Evolutionary conservation across 129 eudicot species (phyloP), one percentile per base, ranked within the genome.

Genomic region (Deinandra increscens): DNA sequence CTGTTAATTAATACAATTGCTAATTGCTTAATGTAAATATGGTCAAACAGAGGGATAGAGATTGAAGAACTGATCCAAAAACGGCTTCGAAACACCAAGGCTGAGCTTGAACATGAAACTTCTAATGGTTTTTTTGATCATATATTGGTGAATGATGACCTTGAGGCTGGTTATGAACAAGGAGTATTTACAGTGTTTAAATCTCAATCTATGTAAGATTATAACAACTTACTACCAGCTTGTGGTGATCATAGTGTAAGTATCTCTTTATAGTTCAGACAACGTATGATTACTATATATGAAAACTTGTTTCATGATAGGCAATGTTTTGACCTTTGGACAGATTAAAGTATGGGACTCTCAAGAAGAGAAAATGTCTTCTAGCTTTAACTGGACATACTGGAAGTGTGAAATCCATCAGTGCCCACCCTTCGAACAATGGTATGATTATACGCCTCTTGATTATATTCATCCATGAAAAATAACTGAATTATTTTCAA

Each of bases 191-290:
- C 42, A 58, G 29, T 51, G 43, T 26, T 42, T 54, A 4, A 39
- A 39, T 18, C 8, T 61, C 13, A 10, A 36, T 61, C 5, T 55
- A 60, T 84, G 77, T 95, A 93, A 96, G 96, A 87, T 19, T 96
- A 93, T 69, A 74, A 84, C 9, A 78, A 69, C 39, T 50, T 89
- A 9, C 60, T 93, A 60, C 86, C 98, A 42, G 98, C 98, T 66
- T 84, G 95, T 8, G 96, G 95, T 69, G 98, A 93, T 83, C 98
- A 89, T 79, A 84, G 85, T 68, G 98, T 93, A 61, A 87, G 98
- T 81, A 10, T 37, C 79, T 36, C 43, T 34, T 11, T 36, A 18
- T 6, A 11, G 15, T 31, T 48, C 36, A 11, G 46, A 46, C 66
- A n/a, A 15, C 19, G 4, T 19, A 15, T 55, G 9, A 34, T 13